Evolutionary conservation across 208 protist genomes (phyloP), one percentile per base, ranked within the genome.

Genomic region (Trichomonas gallinae): DNA sequence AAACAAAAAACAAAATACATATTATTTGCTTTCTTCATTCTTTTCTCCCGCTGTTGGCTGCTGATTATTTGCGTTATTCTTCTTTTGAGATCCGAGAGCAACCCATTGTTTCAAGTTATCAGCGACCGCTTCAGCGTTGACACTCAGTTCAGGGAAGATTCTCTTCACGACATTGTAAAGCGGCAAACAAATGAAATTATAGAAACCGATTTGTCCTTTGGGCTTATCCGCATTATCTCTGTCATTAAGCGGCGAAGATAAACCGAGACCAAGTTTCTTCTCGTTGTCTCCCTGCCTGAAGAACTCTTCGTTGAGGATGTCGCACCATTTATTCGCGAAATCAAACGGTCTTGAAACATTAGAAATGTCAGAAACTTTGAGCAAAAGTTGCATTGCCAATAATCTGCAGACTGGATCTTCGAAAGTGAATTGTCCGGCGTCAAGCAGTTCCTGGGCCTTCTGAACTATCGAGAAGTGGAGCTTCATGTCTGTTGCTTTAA

Each of bases 401-500:
- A 85, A 17, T 34, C 81, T 13, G n/a, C 26, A 44, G 17, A 17
- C 81, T 42, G 26, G 34, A 36, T 85, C 81, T 42, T 85, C 42
- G 21, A 36, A 42, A 15, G 36, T 34, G 34, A 36, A 85, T 85
- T 36, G 36, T 34, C 36, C 36, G 0, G 26, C 0, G 42, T 85
- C 81, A 17, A 85, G 81, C 4, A 85, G 11, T 42, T 85, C 81
- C 96, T 36, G 49, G 34, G 11, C 81, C 11, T 85, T 36, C 81
- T 85, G 26, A 8, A 97, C 48, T 13, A 97, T 51, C 23, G 82
- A 81, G 49, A 97, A 97, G 97, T 98, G 97, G 13, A 96, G 42
- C 11, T 36, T 40, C 97, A 98, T 98, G 96, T 98, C 97, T 0
- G 98, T 98, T 17, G 97, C 96, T 2, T 98, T 96, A 34, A 98